Conservation (phyloP, 257 asterid genomes). For the Salvia miltiorrhiza region DNA sequence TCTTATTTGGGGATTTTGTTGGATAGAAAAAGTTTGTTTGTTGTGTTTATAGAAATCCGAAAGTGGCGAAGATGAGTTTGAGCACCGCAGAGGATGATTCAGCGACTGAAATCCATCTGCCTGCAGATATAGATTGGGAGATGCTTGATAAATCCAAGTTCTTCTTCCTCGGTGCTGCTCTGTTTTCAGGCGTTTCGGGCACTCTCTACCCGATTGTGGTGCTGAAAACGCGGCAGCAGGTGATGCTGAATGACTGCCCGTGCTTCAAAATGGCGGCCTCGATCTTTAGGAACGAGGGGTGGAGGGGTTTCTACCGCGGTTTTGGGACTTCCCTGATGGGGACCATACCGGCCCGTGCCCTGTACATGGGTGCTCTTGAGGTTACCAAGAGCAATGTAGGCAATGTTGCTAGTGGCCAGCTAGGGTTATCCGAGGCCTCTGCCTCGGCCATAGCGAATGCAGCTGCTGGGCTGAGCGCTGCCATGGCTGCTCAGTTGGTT, state of each 20-base stretch:
- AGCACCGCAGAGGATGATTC: constrained; percentile 78
- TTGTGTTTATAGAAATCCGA: constrained; percentile 11
- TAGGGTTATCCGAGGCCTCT: constrained; percentile 74
- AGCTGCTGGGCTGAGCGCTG: constrained; percentile 87
- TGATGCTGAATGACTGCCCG: constrained; percentile 45
- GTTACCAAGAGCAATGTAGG: constrained; percentile 88
- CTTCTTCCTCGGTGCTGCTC: constrained; percentile 87
- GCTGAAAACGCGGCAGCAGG: constrained; percentile 86
- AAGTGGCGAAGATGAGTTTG: constrained; percentile 90
- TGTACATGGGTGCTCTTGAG: constrained; percentile 96
- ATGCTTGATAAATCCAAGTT: constrained; percentile 97
- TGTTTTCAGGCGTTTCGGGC: constrained; percentile 86
- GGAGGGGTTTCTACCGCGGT: constrained; percentile 81
- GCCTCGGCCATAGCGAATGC: constrained; percentile 86
- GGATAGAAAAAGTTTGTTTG: constrained; percentile 12
- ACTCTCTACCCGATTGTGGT: constrained; percentile 78
- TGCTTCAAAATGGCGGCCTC: constrained; percentile 75
- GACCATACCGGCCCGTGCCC: constrained; percentile 93
- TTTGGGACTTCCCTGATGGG: constrained; percentile 91
- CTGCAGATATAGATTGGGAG: constrained; percentile 96
- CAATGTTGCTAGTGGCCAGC: constrained; percentile 38
- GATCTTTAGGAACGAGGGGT: constrained; percentile 59
- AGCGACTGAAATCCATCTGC: constrained; percentile 76
- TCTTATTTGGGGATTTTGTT: not conserved
- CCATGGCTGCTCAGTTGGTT: constrained; percentile 96